phyloP scores from a whole-genome alignment of 2,329 filamentous ascomycete species.

The Cytospora paraplurivora region DNA sequence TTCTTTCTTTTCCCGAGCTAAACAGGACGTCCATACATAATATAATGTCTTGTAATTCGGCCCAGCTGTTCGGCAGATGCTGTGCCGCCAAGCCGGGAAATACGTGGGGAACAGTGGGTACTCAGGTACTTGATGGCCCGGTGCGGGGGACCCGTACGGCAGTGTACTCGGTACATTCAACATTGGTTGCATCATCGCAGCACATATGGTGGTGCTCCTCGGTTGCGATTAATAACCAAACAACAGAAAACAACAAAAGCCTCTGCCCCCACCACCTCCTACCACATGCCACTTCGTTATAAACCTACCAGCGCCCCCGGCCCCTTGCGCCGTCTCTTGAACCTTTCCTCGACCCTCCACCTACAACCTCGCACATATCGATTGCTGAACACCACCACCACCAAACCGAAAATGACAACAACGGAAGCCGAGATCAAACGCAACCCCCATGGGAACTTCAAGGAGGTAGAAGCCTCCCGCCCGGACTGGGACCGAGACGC shows the following conservation, averaged over 20 bases:
- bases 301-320: background rate
- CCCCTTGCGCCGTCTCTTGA: slow-evolving; percentile 7
- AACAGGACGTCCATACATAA: no score
- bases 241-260: background rate
- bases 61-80: background rate
- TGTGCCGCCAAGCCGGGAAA: slow-evolving; percentile 1
- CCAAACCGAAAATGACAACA: slow-evolving; percentile 34
- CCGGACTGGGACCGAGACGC: slow-evolving; percentile 57
- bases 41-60: no score
- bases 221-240: background rate
- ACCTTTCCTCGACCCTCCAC: background rate
- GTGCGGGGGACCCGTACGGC: background rate
- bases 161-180: no score
- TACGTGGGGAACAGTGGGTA: background rate
- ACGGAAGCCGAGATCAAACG: slow-evolving; percentile 50
- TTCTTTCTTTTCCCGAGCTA: no score
- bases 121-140: background rate
- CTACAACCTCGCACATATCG: background rate
- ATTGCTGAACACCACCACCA: slow-evolving; percentile 32
- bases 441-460: slow-evolving; percentile 76
- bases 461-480: slow-evolving; percentile 67
- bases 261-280: background rate
- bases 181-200: slow-evolving; percentile 17
- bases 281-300: slow-evolving; percentile 5
- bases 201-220: background rate